Conservation (phyloP, 2,329 filamentous ascomycete species). For the Zymoseptoria ardabiliae region DNA sequence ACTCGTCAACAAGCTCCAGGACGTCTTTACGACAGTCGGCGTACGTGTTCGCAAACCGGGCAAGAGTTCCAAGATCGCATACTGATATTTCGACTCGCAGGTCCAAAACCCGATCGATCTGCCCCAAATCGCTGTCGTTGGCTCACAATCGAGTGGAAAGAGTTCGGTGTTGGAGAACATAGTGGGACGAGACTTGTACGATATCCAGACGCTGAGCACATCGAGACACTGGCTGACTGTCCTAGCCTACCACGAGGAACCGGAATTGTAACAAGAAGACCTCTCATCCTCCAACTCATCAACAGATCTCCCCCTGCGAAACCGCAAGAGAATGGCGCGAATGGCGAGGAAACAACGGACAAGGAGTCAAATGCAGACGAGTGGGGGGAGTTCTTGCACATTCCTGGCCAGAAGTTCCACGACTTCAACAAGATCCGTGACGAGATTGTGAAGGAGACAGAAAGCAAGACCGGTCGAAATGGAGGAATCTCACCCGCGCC, state of each 20-base stretch:
- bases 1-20: conserved; percentile 97
- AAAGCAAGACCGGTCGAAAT: conserved; percentile 92
- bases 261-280: conserved; percentile 92
- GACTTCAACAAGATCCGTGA: conserved; percentile 98
- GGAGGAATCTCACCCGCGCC: conserved; percentile 92
- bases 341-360: conserved; percentile 67
- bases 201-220: conserved; percentile 16
- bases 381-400: conserved; percentile 98
- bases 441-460: conserved; percentile 93
- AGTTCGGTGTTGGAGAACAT: conserved; percentile 99
- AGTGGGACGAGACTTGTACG: conserved; percentile 96
- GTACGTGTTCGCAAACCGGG: conserved; percentile 41
- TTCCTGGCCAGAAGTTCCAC: conserved; percentile 93
- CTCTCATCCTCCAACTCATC: conserved; percentile 95
- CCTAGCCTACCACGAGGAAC: conserved; percentile 87
- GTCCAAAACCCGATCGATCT: conserved; percentile 99
- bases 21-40: conserved; percentile 97
- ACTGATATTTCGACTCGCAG: conserved; percentile 35
- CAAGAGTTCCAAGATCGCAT: neutral
- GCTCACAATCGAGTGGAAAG: conserved; percentile 98
- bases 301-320: conserved; percentile 61
- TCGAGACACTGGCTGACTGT: conserved; percentile 17
- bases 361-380: conserved; percentile 87
- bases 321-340: conserved; percentile 65
- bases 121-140: conserved; percentile 95